These are phyloP conservation scores for Dimargaris cristalligena DNA, from an alignment of 192 early-diverging fungal genomes.

Conservation along the genomic window DNA sequence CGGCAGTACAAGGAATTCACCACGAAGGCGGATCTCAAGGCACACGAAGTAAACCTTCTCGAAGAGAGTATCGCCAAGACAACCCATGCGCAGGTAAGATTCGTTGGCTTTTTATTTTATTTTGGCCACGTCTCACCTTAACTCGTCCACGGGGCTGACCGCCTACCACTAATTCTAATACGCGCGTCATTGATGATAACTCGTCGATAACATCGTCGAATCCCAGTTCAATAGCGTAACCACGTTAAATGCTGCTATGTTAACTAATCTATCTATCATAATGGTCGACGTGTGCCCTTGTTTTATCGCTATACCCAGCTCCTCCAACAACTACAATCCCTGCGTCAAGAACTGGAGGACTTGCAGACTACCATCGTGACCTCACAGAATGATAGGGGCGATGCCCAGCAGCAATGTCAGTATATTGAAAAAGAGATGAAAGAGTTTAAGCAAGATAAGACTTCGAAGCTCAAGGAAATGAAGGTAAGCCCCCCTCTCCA, in stretches of 20 bases:
- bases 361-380: slow-evolving; percentile 37
- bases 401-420: slow-evolving; percentile 31
- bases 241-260: no score
- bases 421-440: slow-evolving; percentile 75
- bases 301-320: no score
- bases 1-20: slow-evolving; percentile 39
- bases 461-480: slow-evolving; percentile 73
- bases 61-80: slow-evolving; percentile 67
- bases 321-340: slow-evolving; percentile 16
- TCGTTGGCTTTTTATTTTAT: no score
- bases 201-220: no score
- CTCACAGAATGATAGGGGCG: slow-evolving; percentile 27
- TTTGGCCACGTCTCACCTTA: no score
- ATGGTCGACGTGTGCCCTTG: no score
- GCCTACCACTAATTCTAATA: no score
- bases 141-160: no score
- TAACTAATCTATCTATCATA: no score
- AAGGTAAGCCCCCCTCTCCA: no score
- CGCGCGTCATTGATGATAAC: no score
- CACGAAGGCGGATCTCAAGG: slow-evolving; percentile 50
- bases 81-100: slow-evolving; percentile 42
- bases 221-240: no score
- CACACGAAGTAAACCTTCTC: slow-evolving; percentile 57
- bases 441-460: slow-evolving; percentile 75
- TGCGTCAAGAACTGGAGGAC: slow-evolving; percentile 25